Conservation (phyloP, 1,284 basidiomycete genomes). For the Amylostereum chailletii region DNA sequence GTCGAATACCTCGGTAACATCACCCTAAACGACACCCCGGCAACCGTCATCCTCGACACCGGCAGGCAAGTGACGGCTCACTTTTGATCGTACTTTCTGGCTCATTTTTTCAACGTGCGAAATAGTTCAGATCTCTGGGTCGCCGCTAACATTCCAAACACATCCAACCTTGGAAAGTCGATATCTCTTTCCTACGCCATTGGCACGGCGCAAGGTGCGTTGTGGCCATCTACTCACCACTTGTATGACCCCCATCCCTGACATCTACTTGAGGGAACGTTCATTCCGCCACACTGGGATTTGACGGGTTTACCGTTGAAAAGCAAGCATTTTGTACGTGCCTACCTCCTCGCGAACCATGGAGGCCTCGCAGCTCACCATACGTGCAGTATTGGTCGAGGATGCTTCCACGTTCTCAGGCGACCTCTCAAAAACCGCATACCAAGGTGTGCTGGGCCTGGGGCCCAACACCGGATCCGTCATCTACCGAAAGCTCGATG, state of each 20-base stretch:
- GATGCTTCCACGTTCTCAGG: constrained; percentile 60
- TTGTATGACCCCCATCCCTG: neutral
- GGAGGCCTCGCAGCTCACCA: neutral
- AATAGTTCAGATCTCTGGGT: constrained; percentile 62
- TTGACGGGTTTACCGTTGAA: constrained; percentile 48
- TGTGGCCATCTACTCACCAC: constrained; percentile 10
- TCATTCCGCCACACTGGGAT: constrained; percentile 42
- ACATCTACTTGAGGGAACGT: constrained; percentile 42
- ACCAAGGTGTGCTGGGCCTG: constrained; percentile 63
- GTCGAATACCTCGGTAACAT: constrained; percentile 30
- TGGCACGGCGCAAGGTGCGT: constrained; percentile 49
- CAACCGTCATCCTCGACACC: constrained; percentile 30
- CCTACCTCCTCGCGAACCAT: neutral
- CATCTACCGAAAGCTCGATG: constrained; percentile 45
- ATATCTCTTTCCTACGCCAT: constrained; percentile 59
- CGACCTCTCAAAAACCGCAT: constrained; percentile 51
- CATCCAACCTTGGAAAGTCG: constrained; percentile 48
- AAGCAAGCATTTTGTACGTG: constrained; percentile 65
- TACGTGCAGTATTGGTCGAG: constrained; percentile 46
- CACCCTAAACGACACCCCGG: constrained; percentile 24
- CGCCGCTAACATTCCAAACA: constrained; percentile 32
- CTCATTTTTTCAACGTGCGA: constrained; percentile 1
- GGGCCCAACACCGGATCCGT: constrained; percentile 66
- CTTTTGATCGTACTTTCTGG: neutral
- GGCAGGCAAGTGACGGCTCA: constrained; percentile 23